Evolutionary conservation across 306 rosid genomes (phyloP), one percentile per base, ranked within the genome.

Genomic region (Prunus campanulata): DNA sequence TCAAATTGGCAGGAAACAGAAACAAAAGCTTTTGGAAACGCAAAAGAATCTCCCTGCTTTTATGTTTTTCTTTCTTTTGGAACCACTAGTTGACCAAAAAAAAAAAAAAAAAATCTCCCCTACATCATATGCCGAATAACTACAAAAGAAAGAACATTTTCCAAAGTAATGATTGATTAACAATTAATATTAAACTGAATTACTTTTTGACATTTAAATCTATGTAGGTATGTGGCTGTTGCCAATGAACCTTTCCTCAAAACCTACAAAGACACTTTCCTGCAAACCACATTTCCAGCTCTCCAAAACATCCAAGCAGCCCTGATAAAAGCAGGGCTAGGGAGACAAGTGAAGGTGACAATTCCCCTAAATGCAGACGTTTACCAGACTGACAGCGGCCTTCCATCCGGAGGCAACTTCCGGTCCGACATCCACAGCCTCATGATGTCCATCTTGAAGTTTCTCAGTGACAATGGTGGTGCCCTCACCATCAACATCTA

Each of bases 261-360:
- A 46, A 60, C 93, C 55, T 96, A 92, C 87, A 89, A 92, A 50
- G 92, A 88, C 51, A 22, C 65, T 5, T 96, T 88, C 76, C 83
- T 79, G 50, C 70, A 82, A 8, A 69, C 93, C 27, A 89, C 97
- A 12, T 85, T 86, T 52, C 99, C 98, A 9, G 99, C 99, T 8
- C 85, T 96, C 24, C 87, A 96, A 78, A 96, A 96, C 84, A 78
- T 96, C 51, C 96, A 92, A 87, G 98, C 98, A 57, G 99, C 99
- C 11, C 89, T 96, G 0, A 86, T 92, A 61, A 96, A 91, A 80
- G 96, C 98, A 3, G 97, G 99, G 0, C 80, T 96, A 68, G 99
- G 90, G 0, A 85, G 88, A 13, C 98, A 96, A 83, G 99, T 96
- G 77, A 96, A 89, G 79, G 88, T 91, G 50, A 92, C 99, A 2